Evolutionary conservation across 164 flowering plant species (phyloP).

Genomic region (Pachysandra terminalis): DNA sequence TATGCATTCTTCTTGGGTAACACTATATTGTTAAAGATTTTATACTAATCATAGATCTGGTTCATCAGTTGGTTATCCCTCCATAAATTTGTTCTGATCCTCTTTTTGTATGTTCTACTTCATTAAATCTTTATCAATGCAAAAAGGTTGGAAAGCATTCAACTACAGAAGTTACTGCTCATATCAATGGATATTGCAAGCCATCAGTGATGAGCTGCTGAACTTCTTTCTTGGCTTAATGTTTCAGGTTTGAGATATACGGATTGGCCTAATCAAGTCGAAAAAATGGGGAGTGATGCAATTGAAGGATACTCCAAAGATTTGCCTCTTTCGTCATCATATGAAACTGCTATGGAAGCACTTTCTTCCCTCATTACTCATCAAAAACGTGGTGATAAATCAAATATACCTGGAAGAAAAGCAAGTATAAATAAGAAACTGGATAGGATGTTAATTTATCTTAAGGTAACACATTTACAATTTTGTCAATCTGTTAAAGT

Average conservation of each 20-base stretch:
- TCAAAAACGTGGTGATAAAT: conserved; percentile 49
- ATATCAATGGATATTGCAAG: background rate
- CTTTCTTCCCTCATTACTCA: conserved; percentile 77
- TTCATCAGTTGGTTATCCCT: background rate
- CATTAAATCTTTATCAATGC: background rate
- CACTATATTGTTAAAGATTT: too few species aligned
- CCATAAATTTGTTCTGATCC: background rate
- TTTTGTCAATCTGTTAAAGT: background rate
- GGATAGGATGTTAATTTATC: conserved; percentile 64
- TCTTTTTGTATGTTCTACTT: background rate
- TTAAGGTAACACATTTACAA: conserved; percentile 46
- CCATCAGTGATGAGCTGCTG: background rate
- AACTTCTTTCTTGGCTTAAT: conserved; percentile 6
- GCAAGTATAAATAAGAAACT: conserved; percentile 39
- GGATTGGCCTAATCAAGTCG: conserved; percentile 29
- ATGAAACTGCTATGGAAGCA: conserved; percentile 89
- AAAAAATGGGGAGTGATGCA: conserved; percentile 29
- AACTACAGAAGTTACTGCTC: background rate
- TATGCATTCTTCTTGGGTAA: too few species aligned
- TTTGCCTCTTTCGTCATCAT: conserved; percentile 38
- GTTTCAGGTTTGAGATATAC: conserved; percentile 30
- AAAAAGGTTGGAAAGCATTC: background rate
- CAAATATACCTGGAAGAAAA: conserved; percentile 18
- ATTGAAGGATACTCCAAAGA: conserved; percentile 20
- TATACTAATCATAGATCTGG: too few species aligned